A percentile compares a stretch with the other conserved stretches of the same genome.
These are phyloP conservation scores for Effrenium voratum DNA, from an alignment of 73 alveolate genomes.

Conservation along the genomic window DNA sequence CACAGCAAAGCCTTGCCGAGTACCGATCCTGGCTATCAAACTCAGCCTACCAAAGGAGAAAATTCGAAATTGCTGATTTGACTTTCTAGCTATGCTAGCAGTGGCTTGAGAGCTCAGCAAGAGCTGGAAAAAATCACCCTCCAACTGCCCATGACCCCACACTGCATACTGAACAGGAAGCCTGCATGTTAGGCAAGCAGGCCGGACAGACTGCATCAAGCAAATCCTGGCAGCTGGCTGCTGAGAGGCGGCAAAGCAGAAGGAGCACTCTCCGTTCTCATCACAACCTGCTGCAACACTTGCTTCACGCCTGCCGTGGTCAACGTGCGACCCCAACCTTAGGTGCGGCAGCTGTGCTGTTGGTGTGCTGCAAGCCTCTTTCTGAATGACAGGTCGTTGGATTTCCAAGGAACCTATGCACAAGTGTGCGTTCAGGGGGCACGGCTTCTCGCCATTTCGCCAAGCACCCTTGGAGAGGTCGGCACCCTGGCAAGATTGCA, in stretches of 20 bases:
- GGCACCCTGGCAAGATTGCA: constrained; percentile 24
- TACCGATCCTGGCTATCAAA: constrained; percentile 36
- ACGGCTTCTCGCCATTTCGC: too few species aligned
- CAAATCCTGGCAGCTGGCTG: constrained; percentile 13
- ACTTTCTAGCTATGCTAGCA: too few species aligned
- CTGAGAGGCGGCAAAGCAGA: neutral
- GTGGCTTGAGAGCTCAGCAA: too few species aligned
- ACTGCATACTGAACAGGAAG: neutral
- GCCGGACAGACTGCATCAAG: constrained; percentile 39
- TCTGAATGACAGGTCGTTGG: neutral
- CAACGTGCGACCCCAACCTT: neutral
- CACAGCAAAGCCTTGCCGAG: constrained; percentile 40
- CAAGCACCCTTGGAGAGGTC: constrained; percentile 63
- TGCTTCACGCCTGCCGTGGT: constrained; percentile 5
- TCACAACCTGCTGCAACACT: neutral
- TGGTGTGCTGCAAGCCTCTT: neutral
- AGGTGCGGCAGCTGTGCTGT: neutral
- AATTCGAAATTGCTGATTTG: neutral
- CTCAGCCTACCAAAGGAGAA: neutral
- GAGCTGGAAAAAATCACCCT: too few species aligned
- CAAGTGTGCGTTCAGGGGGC: neutral
- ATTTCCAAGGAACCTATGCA: neutral
- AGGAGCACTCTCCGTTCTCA: neutral
- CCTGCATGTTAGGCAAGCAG: too few species aligned
- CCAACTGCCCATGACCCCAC: neutral